phyloP scores from a whole-genome alignment of 345 rosid genomes.

The Eucalyptus brandiana region DNA sequence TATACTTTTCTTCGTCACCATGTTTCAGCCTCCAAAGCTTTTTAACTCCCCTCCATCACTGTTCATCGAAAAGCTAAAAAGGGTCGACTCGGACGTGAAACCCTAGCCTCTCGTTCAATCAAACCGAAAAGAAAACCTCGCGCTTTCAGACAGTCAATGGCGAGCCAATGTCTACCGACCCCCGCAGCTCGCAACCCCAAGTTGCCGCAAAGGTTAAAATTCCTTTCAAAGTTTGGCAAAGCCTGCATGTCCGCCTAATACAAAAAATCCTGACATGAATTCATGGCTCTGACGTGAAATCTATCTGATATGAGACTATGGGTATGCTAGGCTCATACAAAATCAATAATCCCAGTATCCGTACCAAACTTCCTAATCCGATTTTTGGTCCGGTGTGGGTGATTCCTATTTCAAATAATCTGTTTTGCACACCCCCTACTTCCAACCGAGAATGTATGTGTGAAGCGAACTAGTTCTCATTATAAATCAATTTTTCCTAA shows the following conservation, averaged over 20 bases:
- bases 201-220: not conserved
- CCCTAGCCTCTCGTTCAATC: not conserved
- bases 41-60: not conserved
- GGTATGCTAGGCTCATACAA: not conserved
- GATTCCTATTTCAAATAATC: no score
- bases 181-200: not conserved
- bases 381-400: no score
- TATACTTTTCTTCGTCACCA: not conserved
- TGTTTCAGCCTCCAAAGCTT: not conserved
- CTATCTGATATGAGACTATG: not conserved
- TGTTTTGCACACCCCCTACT: no score
- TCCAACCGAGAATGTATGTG: not conserved
- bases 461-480: not conserved
- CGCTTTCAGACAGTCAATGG: not conserved
- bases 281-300: not conserved
- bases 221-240: not conserved
- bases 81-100: not conserved
- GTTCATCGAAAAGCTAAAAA: not conserved
- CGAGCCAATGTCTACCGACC: not conserved
- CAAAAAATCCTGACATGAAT: not conserved
- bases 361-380: no score
- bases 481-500: not conserved
- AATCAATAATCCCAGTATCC: no score
- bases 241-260: not conserved
- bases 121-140: not conserved